Base-by-base conservation (phyloP, 1,139 yeast species). In the Suhomyces anneliseae region DNA sequence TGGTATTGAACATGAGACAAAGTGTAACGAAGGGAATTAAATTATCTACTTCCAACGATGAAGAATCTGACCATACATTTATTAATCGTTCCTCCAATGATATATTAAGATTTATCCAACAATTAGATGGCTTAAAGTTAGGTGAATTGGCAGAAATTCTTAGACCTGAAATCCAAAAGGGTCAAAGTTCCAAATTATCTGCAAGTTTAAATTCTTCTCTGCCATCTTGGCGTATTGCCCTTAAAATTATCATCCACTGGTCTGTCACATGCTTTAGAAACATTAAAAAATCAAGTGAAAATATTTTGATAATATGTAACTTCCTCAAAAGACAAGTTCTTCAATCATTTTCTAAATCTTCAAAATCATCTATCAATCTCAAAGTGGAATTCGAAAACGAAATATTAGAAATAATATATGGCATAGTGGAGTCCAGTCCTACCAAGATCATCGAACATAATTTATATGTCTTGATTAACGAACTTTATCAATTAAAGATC, bases 391-490 rank as follows among this genome's bases (percentile, higher is more conserved):
- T 82, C 45, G 85, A 81, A 51, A 70, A 68, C 27, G 76, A 72
- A 34, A 67, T 74, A 41, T 60, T 76, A 4, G 77, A 66, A 62
- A 55, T 57, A 27, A 56, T 62, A 24, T 63, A 59, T 40, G 48
- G 49, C 29, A 45, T 61, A n/a, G 64, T 58, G 7, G 66, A 66
- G 8, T 57, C 58, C 11, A 43, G 54, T 2, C 48, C 56, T 8
- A 47, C 59, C 6, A 51, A 57, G 6, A 42, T 58, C 14, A 57
- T 68, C 49, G 61, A 66, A 40, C 57, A 66, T 41, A 69, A 70
- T 43, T 62, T 87, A 27, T 77, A 76, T 54, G 72, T 78, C 7
- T 65, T 87, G 41, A 70, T 85, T 19, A 76, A 81, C 51, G 87
- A 82, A 57, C 62, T 86, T 8, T 74, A 77, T 42, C 76, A 72